Conservation (phyloP, 768 basidiomycete species). For the Kondoa subrosea region DNA sequence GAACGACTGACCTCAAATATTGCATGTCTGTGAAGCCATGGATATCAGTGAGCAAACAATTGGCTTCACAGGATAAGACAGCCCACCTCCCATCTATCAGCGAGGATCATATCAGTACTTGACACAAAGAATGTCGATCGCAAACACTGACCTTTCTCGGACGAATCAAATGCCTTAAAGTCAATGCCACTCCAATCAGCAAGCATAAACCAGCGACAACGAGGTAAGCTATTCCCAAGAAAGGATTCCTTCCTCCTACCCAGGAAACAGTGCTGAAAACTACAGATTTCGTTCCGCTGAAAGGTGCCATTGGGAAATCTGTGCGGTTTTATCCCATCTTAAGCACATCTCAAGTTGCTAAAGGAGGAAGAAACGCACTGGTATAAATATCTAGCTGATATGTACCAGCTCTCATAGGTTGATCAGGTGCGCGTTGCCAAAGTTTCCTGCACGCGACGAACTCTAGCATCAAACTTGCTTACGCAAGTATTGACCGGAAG, state of each 20-base stretch:
- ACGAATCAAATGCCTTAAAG: conserved; percentile 78
- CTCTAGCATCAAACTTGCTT: not conserved
- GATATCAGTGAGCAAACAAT: too few species aligned
- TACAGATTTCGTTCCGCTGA: conserved; percentile 86
- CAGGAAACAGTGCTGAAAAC: conserved; percentile 95
- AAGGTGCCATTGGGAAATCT: conserved; percentile 87
- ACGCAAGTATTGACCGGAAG: not conserved
- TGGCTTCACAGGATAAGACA: too few species aligned
- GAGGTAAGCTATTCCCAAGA: conserved; percentile 96
- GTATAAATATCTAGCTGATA: conserved; percentile 62
- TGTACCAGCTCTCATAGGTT: conserved; percentile 50
- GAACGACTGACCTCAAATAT: not conserved
- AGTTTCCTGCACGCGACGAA: conserved; percentile 52
- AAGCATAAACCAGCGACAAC: conserved; percentile 75
- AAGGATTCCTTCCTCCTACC: conserved; percentile 96
- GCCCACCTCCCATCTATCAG: too few species aligned
- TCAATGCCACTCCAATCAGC: conserved; percentile 66
- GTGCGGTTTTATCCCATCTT: not conserved
- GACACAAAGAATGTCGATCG: too few species aligned
- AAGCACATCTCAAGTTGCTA: not conserved
- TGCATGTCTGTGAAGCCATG: too few species aligned
- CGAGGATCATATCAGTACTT: too few species aligned
- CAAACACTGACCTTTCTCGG: conserved; percentile 57
- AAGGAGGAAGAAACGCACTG: conserved; percentile 44
- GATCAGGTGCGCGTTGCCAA: conserved; percentile 73